Evolutionary conservation across 176 grass and related monocot species (phyloP), one percentile per base, ranked within the genome.

Genomic region (Neostapfia colusana): DNA sequence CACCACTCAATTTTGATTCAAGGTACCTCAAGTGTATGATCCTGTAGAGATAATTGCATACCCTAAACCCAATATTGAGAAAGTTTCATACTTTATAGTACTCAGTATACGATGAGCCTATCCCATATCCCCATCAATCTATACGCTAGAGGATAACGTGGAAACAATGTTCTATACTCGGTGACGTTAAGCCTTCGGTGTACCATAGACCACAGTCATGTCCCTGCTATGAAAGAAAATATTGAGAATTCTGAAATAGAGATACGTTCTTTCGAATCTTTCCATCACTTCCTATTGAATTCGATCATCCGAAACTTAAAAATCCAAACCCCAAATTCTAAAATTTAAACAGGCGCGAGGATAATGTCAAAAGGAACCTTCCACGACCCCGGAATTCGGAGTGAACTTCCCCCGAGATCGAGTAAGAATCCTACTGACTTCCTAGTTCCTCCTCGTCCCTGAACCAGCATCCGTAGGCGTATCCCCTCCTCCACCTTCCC

Each of bases 401-500:
- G 17, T 56, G 27, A 65, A 39, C 41, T 54, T 1, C 46, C 12
- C 79, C 57, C 26, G 21, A 14, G 38, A 71, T 65, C 27, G 56
- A 86, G 54, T 60, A 53, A 16, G 65, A 77, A 65, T 37, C 55
- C 44, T 31, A 23, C 64, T 21, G 31, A 35, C 63, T 81, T 80
- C 21, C 68, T 78, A 54, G 51, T 54, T 21, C 54, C 7, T n/a
- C 37, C 62, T 50, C 39, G 14, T 26, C 6, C 40, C 57, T 10
- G 17, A 72, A 11, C 23, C 36, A 12, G 51, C 54, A 55, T 76
- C 56, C 37, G 1, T 55, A 65, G 79, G 39, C 60, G 28, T 63
- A 67, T 67, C 31, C 31, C 66, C 60, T 43, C 45, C 26, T 66
- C 64, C 69, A 14, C 51, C 87, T 81, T 24, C 53, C 62, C 74